phyloP scores from a whole-genome alignment of 805 yeast genomes.

The Torulaspora quercuum region DNA sequence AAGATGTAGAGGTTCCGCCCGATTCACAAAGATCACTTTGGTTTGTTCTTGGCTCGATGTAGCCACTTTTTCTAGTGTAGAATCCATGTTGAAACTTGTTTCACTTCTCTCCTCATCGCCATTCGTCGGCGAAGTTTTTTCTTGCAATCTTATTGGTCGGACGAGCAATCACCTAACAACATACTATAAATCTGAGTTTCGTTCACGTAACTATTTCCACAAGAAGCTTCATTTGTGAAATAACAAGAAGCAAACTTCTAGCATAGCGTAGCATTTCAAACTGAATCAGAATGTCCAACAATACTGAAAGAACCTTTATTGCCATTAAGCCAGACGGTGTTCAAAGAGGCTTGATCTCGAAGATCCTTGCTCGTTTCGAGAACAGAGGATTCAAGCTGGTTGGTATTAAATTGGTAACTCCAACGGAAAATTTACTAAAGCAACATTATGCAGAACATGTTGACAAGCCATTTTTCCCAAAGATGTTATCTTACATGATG shows the following conservation, averaged over 20 bases:
- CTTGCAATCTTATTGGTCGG: too few species aligned
- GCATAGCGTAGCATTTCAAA: neutral
- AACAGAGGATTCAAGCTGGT: constrained; percentile 97
- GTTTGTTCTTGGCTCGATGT: too few species aligned
- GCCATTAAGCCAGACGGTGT: constrained; percentile 99
- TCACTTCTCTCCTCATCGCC: too few species aligned
- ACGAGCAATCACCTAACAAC: too few species aligned
- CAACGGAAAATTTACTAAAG: constrained; percentile 83
- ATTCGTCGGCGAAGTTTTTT: too few species aligned
- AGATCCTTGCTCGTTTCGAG: constrained; percentile 90
- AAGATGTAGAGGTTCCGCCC: too few species aligned
- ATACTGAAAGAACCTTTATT: constrained; percentile 82
- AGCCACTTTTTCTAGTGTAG: too few species aligned
- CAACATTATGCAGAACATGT: constrained; percentile 95
- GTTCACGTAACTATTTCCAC: too few species aligned
- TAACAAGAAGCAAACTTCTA: neutral
- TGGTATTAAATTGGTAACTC: constrained; percentile 85
- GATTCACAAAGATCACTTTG: too few species aligned
- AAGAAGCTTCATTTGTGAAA: neutral
- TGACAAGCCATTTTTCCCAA: constrained; percentile 97
- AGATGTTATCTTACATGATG: constrained; percentile 90
- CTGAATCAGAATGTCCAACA: constrained; percentile 15
- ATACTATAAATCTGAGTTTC: too few species aligned
- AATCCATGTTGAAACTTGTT: too few species aligned
- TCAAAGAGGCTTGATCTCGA: constrained; percentile 94